A percentile compares a stretch with the other conserved stretches of the same genome.
Evolutionary conservation across 495 filamentous ascomycete species (phyloP).

Genomic region (Oidiodendron maius): DNA sequence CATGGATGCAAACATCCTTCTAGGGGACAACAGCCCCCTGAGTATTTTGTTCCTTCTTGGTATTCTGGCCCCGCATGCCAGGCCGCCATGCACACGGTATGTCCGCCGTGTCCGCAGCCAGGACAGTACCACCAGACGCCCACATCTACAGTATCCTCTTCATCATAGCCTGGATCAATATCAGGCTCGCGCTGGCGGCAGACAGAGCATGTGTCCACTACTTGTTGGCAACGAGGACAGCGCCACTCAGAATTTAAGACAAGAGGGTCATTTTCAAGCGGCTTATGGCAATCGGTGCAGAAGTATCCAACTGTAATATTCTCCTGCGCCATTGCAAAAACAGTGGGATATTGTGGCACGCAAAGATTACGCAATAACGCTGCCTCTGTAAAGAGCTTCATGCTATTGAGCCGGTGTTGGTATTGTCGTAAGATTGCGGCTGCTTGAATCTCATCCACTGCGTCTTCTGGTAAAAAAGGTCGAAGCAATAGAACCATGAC

Average conservation of each 20-base stretch:
- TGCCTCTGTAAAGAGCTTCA: slow-evolving; percentile 62
- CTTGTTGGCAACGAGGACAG: slow-evolving; percentile 21
- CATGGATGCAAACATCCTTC: slow-evolving; percentile 71
- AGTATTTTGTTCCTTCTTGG: slow-evolving; percentile 36
- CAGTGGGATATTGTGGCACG: slow-evolving; percentile 44
- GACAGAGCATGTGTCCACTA: slow-evolving; percentile 45
- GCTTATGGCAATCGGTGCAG: slow-evolving; percentile 46
- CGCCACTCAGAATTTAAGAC: slow-evolving; percentile 21
- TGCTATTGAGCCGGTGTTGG: slow-evolving; percentile 55
- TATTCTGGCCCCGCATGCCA: slow-evolving; percentile 40
- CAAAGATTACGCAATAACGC: slow-evolving; percentile 63
- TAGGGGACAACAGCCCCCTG: slow-evolving; percentile 67
- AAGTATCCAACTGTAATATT: slow-evolving; percentile 38
- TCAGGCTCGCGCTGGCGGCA: slow-evolving; percentile 20
- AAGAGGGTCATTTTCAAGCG: slow-evolving; percentile 41
- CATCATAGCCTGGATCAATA: slow-evolving; percentile 25
- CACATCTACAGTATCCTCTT: not conserved
- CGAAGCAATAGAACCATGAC: slow-evolving; percentile 45
- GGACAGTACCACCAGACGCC: slow-evolving; percentile 66
- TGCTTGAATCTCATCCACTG: slow-evolving; percentile 42
- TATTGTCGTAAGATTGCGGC: slow-evolving; percentile 55
- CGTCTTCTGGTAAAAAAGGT: slow-evolving; percentile 40
- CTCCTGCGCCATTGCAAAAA: slow-evolving; percentile 51
- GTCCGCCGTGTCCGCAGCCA: slow-evolving; percentile 70
- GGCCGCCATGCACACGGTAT: slow-evolving; percentile 57